A percentile compares a stretch with the other conserved stretches of the same genome.
Conservation (phyloP, 495 filamentous ascomycete genomes). For the Penicillium malachiteum region DNA sequence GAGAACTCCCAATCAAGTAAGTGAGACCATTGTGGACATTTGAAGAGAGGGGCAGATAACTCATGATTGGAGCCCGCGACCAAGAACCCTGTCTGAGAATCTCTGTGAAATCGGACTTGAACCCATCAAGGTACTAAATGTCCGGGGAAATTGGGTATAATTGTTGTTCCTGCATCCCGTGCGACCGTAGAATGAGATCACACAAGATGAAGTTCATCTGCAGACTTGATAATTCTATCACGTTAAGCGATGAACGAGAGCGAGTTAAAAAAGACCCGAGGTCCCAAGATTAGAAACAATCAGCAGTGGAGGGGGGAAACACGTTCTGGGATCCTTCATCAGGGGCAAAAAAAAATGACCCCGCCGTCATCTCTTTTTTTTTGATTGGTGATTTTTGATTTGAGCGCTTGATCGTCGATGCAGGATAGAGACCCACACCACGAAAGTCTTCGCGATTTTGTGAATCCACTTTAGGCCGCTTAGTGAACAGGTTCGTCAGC, state of each 20-base stretch:
- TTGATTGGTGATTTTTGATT: not conserved
- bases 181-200: not conserved
- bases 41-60: not conserved
- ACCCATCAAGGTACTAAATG: conserved; percentile 5
- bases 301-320: conserved; percentile 4
- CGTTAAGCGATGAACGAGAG: not conserved
- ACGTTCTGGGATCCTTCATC: conserved; percentile 1
- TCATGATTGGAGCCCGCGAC: not conserved
- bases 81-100: too few relatives aligned
- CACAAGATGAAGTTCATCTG: not conserved
- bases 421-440: conserved; percentile 2
- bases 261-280: not conserved
- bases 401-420: conserved; percentile 8
- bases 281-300: conserved; percentile 4
- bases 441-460: not conserved
- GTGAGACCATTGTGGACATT: not conserved
- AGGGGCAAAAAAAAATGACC: conserved; percentile 2
- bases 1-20: conserved; percentile 4
- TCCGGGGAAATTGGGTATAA: not conserved
- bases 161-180: not conserved
- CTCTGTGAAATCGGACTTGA: not conserved
- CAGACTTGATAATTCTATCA: not conserved
- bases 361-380: conserved; percentile 3
- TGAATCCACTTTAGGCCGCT: conserved; percentile 8
- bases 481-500: conserved; percentile 6